Evolutionary conservation across 306 rosid genomes (phyloP).

Genomic region (Cucumis hystrix): DNA sequence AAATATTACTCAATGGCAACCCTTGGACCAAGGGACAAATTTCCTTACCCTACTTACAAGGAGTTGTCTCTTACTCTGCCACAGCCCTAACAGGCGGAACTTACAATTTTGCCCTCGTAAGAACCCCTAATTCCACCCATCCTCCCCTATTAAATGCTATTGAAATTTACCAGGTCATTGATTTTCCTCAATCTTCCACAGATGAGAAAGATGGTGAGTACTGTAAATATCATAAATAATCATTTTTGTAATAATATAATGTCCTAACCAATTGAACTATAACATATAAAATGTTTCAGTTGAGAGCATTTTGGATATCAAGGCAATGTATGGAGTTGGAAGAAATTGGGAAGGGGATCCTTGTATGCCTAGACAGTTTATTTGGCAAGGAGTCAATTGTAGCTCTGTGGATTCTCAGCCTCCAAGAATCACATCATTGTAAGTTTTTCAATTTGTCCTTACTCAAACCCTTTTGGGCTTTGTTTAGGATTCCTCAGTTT

Average conservation of each 20-base stretch:
- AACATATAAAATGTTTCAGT: constrained; percentile 1
- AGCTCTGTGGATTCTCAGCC: not conserved
- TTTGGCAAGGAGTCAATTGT: constrained; percentile 33
- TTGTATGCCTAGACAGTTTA: constrained; percentile 17
- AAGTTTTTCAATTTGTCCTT: not conserved
- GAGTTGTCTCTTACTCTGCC: not conserved
- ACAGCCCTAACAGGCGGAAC: not conserved
- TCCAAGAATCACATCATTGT: constrained; percentile 32
- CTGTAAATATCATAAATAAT: too few species aligned
- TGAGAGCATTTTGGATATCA: constrained; percentile 20
- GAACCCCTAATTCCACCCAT: constrained; percentile 16
- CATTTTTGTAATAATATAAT: not conserved
- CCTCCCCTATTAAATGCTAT: constrained; percentile 41
- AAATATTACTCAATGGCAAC: not conserved
- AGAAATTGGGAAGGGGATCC: constrained; percentile 44
- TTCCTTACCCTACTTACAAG: not conserved
- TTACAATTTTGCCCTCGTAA: not conserved
- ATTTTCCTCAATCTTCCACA: constrained; percentile 16
- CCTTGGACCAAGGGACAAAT: not conserved
- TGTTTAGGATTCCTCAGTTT: not conserved
- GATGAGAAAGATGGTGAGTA: constrained; percentile 27
- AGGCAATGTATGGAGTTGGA: constrained; percentile 15
- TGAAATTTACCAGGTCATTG: constrained; percentile 18
- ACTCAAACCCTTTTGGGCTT: not conserved
- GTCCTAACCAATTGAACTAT: too few species aligned